Evolutionary conservation across 306 rosid species (phyloP).

Genomic region (Fragaria iinumae): DNA sequence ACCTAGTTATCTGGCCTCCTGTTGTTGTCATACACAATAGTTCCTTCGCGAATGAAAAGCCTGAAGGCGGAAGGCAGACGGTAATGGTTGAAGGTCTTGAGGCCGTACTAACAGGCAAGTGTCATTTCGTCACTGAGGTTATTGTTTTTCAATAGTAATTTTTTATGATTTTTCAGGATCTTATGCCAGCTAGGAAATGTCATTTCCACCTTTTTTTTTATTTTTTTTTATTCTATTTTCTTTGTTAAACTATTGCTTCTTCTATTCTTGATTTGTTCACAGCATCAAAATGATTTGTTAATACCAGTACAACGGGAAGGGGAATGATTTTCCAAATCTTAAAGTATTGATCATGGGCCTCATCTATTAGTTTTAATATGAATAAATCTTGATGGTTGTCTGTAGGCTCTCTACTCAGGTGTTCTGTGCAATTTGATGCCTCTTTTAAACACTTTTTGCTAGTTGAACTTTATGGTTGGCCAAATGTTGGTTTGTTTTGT

Average conservation of each 20-base stretch:
- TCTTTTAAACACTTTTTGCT: not conserved
- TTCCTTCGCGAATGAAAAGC: slow-evolving; percentile 21
- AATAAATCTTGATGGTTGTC: not conserved
- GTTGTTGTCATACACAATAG: slow-evolving; percentile 43
- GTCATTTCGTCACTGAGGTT: not conserved
- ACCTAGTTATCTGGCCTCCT: slow-evolving; percentile 47
- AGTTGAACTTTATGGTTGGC: not conserved
- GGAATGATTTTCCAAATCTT: not conserved
- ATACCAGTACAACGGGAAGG: not conserved
- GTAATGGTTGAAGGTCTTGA: slow-evolving; percentile 31
- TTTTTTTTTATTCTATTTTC: not conserved
- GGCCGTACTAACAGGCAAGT: slow-evolving; percentile 31
- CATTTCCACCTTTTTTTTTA: not conserved
- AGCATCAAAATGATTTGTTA: not conserved
- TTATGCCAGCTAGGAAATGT: not conserved
- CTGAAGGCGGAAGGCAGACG: slow-evolving; percentile 17
- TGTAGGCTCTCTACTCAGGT: not conserved
- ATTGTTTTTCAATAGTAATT: not conserved
- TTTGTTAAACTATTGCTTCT: not conserved
- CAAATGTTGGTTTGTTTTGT: not conserved
- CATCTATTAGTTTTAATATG: not conserved
- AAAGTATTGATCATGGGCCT: not conserved
- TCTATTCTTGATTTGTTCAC: not conserved
- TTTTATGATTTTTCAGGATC: not conserved
- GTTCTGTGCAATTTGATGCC: not conserved